Evolutionary conservation across 805 yeast genomes (phyloP), one percentile per base, ranked within the genome.

Genomic region (Hanseniaspora mollemarum): DNA sequence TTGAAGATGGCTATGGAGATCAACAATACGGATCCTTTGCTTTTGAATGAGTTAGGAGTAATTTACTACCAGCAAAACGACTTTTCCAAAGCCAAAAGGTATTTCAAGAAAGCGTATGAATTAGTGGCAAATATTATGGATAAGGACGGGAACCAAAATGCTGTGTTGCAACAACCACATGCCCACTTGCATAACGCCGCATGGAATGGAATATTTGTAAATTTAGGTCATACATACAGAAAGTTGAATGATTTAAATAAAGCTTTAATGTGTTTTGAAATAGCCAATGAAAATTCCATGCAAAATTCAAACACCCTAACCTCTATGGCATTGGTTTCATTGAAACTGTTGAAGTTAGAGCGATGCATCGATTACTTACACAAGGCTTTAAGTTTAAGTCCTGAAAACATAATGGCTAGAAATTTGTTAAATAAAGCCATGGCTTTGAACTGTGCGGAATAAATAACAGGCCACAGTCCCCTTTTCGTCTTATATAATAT

Each of bases 21-120:
- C 2, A 88, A 95, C 64, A 80, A 83, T 21, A 71, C 77, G 3
- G 98, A 92, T 64, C 97, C 99, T 2, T 66, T 90, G 44, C 67
- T 92, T 40, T 70, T 92, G 54, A 92, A 92, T 64, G 99, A 92
- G 62, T 68, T 90, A 62, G 99, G 96, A 4, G 97, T 92, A 1
- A 76, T 88, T n/a, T 73, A 78, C 59, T 92, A 85, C 62, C 88
- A 90, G 62, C 81, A 78, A 58, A 71, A 73, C 54, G 83, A 85
- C 51, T 70, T 81, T 25, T 61, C 65, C 12, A 77, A 72, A 55
- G 92, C 96, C 0, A 92, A 87, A 60, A 64, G 70, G 24, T 83
- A 72, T 60, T 76, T 88, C 59, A 70, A 73, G 40, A 79, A 78
- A 58, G 96, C 96, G 0, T 65, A 84, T 40, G 71, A 73, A 10